Evolutionary conservation across 805 yeast genomes (phyloP).

Genomic region (Candida ovalis): DNA sequence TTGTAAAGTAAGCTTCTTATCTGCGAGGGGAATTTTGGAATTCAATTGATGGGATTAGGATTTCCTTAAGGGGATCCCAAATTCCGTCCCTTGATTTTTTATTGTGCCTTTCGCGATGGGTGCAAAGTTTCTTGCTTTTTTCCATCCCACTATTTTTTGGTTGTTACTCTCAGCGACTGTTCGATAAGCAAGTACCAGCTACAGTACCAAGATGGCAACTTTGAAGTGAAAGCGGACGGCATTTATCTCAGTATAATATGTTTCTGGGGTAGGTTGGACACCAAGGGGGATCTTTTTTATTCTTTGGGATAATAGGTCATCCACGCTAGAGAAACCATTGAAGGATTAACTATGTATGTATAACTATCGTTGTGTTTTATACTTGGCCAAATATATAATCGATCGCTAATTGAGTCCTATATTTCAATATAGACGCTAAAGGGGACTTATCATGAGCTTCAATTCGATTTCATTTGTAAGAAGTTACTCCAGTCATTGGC

Average conservation of each 20-base stretch:
- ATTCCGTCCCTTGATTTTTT: neutral
- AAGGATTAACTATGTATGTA: neutral
- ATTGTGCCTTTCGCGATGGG: neutral
- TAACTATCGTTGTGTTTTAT: too few species aligned
- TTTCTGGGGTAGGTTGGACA: neutral
- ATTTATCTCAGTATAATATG: too few species aligned
- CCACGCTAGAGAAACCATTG: neutral
- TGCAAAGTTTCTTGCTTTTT: neutral
- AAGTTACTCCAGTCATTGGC: too few species aligned
- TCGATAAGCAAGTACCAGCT: neutral
- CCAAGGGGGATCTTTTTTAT: neutral
- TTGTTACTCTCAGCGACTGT: neutral
- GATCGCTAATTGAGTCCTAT: too few species aligned
- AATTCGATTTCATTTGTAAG: too few species aligned
- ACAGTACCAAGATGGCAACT: neutral
- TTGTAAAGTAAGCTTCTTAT: neutral
- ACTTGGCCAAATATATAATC: too few species aligned
- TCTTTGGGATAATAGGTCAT: neutral
- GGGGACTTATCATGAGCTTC: too few species aligned
- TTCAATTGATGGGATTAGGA: neutral
- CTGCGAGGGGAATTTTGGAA: neutral
- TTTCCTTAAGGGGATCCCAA: neutral
- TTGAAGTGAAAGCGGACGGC: too few species aligned
- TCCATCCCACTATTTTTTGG: neutral
- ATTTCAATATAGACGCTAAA: too few species aligned